Conservation (phyloP, 352 stramenopile genomes). For the Phytophthora boehmeriae region DNA sequence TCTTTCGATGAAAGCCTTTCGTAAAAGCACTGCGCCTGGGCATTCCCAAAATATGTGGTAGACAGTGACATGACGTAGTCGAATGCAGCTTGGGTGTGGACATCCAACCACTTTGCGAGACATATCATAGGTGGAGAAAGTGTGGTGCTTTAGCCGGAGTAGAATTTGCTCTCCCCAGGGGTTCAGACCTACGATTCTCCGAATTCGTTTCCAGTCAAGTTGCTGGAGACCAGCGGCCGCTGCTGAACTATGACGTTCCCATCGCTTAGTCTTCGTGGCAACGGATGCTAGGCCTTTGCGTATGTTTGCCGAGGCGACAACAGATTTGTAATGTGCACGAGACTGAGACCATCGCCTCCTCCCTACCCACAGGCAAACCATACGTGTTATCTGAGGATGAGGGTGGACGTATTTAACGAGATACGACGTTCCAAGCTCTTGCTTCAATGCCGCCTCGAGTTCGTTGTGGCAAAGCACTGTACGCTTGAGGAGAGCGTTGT, state of each 20-base stretch:
- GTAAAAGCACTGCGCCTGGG: not conserved
- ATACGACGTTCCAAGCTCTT: too few species aligned
- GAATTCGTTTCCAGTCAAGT: not conserved
- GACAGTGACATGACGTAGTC: not conserved
- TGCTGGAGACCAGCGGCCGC: not conserved
- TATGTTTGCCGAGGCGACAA: not conserved
- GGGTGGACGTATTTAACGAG: not conserved
- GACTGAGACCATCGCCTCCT: not conserved
- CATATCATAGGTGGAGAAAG: not conserved
- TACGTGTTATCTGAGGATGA: not conserved
- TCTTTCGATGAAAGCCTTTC: not conserved
- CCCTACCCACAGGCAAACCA: conserved; percentile 5
- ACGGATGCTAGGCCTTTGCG: not conserved
- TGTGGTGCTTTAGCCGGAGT: not conserved
- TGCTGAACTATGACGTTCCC: not conserved
- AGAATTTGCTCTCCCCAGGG: conserved; percentile 7
- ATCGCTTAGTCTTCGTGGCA: not conserved
- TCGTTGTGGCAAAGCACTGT: too few species aligned
- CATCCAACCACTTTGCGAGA: not conserved
- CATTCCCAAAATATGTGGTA: conserved; percentile 2
- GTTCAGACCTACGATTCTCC: not conserved
- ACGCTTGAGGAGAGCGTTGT: too few species aligned
- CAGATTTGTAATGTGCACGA: not conserved
- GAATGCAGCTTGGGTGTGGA: not conserved
- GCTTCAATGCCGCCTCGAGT: too few species aligned